Conservation (phyloP, 805 yeast genomes). For the Metschnikowia amazonensis region DNA sequence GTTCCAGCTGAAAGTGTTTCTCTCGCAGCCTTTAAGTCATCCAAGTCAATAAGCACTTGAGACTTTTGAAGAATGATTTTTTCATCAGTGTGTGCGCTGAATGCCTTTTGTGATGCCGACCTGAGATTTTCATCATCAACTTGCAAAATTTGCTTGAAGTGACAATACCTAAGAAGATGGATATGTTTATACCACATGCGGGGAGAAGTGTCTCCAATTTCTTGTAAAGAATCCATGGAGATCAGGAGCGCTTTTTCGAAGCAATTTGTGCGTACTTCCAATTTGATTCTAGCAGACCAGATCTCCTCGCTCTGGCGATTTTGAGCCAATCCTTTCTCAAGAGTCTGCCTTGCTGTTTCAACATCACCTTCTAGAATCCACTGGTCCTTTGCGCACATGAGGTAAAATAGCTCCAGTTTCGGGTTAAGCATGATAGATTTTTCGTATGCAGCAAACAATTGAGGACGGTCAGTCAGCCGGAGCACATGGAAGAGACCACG, state of each 20-base stretch:
- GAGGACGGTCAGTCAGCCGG: conserved; percentile 19
- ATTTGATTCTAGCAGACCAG: conserved; percentile 70
- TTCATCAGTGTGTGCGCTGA: conserved; percentile 45
- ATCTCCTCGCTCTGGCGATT: conserved; percentile 50
- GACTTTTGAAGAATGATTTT: conserved; percentile 59
- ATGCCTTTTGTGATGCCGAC: conserved; percentile 41
- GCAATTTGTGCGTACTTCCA: conserved; percentile 47
- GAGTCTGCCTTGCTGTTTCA: conserved; percentile 49
- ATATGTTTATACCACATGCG: conserved; percentile 63
- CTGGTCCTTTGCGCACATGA: conserved; percentile 71
- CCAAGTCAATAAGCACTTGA: conserved; percentile 41
- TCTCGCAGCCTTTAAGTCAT: conserved; percentile 38
- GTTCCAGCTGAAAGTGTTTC: conserved; percentile 49
- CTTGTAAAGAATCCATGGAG: conserved; percentile 19
- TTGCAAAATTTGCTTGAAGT: conserved; percentile 17
- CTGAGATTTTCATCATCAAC: conserved; percentile 16
- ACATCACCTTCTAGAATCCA: conserved; percentile 50
- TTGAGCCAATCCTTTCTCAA: conserved; percentile 44
- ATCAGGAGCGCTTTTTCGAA: conserved; percentile 36
- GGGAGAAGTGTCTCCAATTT: conserved; percentile 28
- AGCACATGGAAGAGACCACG: conserved; percentile 35
- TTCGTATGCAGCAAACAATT: conserved; percentile 42
- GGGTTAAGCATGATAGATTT: conserved; percentile 52
- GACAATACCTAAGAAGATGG: conserved; percentile 42
- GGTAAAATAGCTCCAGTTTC: conserved; percentile 45